Conservation (phyloP, 805 yeast genomes). For the Metschnikowia rubicola region DNA sequence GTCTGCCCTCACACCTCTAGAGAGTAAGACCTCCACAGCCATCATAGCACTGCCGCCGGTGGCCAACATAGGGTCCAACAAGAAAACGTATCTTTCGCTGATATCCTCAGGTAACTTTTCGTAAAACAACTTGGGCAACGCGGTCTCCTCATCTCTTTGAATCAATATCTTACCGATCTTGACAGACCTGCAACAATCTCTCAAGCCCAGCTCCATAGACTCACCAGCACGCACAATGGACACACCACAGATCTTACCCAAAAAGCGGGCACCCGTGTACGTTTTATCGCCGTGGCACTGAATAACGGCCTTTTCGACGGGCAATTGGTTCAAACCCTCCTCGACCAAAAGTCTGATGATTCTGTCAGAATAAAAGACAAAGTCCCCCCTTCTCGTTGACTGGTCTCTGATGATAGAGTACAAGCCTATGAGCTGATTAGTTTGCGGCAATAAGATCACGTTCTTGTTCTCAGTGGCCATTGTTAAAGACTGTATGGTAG, state of each 20-base stretch:
- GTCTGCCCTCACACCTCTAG: conserved; percentile 83
- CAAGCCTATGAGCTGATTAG: conserved; percentile 83
- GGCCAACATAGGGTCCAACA: conserved; percentile 96
- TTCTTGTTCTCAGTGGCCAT: conserved; percentile 32
- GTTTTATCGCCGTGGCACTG: conserved; percentile 72
- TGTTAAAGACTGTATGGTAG: background rate
- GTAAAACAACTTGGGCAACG: conserved; percentile 84
- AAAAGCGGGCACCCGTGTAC: conserved; percentile 74
- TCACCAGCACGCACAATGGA: conserved; percentile 98
- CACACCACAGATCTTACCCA: conserved; percentile 96
- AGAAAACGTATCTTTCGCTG: conserved; percentile 78
- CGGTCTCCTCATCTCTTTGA: conserved; percentile 98
- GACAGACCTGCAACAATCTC: conserved; percentile 96
- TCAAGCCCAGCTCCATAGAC: conserved; percentile 96
- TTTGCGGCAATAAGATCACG: conserved; percentile 74
- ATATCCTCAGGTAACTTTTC: conserved; percentile 95
- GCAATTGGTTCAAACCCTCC: conserved; percentile 90
- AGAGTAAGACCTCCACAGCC: conserved; percentile 89
- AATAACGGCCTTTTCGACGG: conserved; percentile 68
- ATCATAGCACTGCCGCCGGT: conserved; percentile 98
- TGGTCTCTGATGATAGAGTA: conserved; percentile 88
- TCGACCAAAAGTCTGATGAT: conserved; percentile 91
- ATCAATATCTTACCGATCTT: conserved; percentile 94
- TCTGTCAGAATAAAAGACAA: conserved; percentile 92
- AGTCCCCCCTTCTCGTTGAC: conserved; percentile 81